Percentiles rank a stretch among this genome's conserved stretches.
Conservation (phyloP, 140 eudicot species). For the Bidens hawaiensis region DNA sequence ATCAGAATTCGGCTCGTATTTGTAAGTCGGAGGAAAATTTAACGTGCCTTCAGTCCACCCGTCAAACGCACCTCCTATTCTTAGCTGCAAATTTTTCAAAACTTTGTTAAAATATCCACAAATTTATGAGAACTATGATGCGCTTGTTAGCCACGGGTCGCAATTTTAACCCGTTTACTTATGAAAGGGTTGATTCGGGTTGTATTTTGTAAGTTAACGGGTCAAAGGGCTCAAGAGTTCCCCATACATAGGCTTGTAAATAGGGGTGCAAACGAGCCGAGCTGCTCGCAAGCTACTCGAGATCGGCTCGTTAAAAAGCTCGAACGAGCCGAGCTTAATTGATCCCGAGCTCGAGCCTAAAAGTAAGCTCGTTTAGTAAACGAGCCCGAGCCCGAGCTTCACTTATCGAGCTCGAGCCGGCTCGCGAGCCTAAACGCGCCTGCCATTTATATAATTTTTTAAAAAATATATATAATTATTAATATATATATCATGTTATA, state of each 20-base stretch:
- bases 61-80: constrained; percentile 45
- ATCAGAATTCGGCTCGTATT: constrained; percentile 47
- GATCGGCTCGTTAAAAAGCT: no score
- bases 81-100: constrained; percentile 22
- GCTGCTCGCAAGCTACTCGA: no score
- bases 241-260: background rate
- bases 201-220: background rate
- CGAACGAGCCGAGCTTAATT: no score
- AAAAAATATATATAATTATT: no score
- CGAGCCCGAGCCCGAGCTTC: no score
- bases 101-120: constrained; percentile 2
- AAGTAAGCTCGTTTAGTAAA: no score
- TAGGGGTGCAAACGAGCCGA: no score
- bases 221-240: background rate
- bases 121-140: background rate
- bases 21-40: constrained; percentile 60
- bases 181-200: background rate
- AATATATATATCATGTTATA: no score
- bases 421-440: no score
- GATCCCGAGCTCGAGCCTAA: no score
- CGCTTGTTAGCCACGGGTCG: background rate
- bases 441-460: no score
- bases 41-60: constrained; percentile 60
- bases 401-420: no score
- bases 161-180: background rate